phyloP scores from a whole-genome alignment of 805 yeast species.

The Candida orba region DNA sequence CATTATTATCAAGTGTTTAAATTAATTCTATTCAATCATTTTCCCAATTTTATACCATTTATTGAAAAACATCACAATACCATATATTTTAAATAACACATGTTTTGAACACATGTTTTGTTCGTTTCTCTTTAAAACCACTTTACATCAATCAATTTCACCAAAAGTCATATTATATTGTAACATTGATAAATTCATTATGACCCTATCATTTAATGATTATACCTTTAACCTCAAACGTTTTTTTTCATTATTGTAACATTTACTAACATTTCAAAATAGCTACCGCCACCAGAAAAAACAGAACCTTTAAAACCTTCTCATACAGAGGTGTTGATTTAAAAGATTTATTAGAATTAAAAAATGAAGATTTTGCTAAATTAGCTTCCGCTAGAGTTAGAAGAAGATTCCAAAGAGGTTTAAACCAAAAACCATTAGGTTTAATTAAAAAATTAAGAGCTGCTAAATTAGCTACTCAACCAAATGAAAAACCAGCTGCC shows the following conservation, averaged over 20 bases:
- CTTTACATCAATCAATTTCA: no score
- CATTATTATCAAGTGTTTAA: background rate
- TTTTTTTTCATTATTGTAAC: no score
- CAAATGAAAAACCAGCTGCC: conserved; percentile 93
- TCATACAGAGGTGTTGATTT: conserved; percentile 99
- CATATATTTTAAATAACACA: no score
- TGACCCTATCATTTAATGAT: no score
- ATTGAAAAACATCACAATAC: no score
- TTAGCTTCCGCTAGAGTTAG: conserved; percentile 98
- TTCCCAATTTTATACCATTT: background rate
- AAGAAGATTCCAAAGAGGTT: conserved; percentile 99
- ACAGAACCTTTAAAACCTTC: conserved; percentile 93
- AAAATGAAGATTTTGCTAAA: conserved; percentile 95
- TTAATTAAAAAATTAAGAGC: conserved; percentile 96
- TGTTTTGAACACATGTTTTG: no score
- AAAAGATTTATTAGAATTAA: conserved; percentile 84
- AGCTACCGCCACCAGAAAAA: conserved; percentile 54
- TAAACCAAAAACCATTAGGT: conserved; percentile 91
- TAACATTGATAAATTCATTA: no score
- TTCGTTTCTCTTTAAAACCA: no score
- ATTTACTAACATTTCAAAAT: conserved; percentile 18
- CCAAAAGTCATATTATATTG: no score
- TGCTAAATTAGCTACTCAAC: conserved; percentile 84
- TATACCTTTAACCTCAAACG: no score
- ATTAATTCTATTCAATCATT: background rate